A percentile compares a stretch with the other conserved stretches of the same genome.
Conservation (phyloP, 257 asterid genomes). For the Solanum piurae region DNA sequence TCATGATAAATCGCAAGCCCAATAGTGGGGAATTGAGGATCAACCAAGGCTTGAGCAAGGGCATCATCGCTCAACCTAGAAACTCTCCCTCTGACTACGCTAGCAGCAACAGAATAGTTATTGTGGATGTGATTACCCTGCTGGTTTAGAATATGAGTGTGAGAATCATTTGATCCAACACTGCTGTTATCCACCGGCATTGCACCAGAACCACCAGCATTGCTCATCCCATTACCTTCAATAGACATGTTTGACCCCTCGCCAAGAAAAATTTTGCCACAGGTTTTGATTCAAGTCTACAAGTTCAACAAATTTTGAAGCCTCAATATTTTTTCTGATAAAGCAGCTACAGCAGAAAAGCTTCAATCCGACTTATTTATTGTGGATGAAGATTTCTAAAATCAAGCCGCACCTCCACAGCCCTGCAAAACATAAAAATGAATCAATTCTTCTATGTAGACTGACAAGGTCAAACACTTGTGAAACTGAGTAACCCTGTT, state of each 20-base stretch:
- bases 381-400: conserved; percentile 28
- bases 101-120: conserved; percentile 61
- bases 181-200: conserved; percentile 86
- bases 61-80: conserved; percentile 72
- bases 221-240: conserved; percentile 83
- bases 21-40: conserved; percentile 68
- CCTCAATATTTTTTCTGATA: conserved; percentile 50
- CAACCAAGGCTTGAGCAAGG: conserved; percentile 81
- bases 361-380: conserved; percentile 5
- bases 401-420: neutral
- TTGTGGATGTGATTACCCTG: conserved; percentile 63
- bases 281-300: conserved; percentile 63
- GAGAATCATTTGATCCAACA: conserved; percentile 73
- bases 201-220: conserved; percentile 82
- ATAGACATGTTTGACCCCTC: conserved; percentile 83
- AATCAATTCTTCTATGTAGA: neutral
- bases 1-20: conserved; percentile 81
- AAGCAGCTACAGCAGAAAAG: conserved; percentile 2
- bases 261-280: conserved; percentile 54
- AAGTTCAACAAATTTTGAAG: conserved; percentile 59
- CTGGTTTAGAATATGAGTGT: conserved; percentile 65
- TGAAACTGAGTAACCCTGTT: neutral
- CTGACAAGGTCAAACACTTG: neutral
- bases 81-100: conserved; percentile 57
- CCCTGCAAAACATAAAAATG: neutral